These are phyloP conservation scores for Spergularia marina DNA, from an alignment of 148 eudicot genomes.

Conservation along the genomic window DNA sequence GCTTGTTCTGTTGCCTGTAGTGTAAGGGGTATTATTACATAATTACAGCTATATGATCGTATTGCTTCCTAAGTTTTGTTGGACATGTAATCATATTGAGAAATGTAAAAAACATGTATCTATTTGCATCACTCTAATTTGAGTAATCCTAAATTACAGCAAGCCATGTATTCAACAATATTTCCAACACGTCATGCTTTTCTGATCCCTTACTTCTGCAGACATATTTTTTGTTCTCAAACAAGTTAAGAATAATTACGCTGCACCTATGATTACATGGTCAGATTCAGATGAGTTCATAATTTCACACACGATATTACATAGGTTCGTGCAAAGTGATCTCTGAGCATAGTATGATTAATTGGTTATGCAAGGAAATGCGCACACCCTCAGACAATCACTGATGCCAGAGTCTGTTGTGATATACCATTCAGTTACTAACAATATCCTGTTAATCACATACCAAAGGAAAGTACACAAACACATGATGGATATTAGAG, in stretches of 20 bases:
- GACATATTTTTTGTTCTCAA: background rate
- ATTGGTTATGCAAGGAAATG: background rate
- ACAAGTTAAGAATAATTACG: background rate
- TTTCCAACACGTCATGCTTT: background rate
- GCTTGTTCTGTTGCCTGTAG: too few species aligned
- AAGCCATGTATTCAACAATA: background rate
- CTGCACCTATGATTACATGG: background rate
- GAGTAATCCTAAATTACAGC: background rate
- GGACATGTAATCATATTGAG: too few species aligned
- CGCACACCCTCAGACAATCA: background rate
- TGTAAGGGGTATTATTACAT: too few species aligned
- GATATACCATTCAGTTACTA: background rate
- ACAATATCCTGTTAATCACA: background rate
- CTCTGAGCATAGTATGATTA: background rate
- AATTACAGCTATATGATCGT: too few species aligned
- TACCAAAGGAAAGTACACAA: background rate
- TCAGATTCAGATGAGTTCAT: too few species aligned
- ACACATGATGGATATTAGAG: constrained; percentile 7
- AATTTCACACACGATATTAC: too few species aligned
- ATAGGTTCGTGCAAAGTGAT: background rate
- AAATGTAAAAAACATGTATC: background rate
- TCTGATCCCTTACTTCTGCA: background rate
- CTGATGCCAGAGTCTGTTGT: too few species aligned
- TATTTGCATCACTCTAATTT: background rate
- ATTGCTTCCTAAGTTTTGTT: too few species aligned